These are phyloP conservation scores for Phytophthora aleatoria DNA, from an alignment of 352 stramenopile species.

Conservation along the genomic window DNA sequence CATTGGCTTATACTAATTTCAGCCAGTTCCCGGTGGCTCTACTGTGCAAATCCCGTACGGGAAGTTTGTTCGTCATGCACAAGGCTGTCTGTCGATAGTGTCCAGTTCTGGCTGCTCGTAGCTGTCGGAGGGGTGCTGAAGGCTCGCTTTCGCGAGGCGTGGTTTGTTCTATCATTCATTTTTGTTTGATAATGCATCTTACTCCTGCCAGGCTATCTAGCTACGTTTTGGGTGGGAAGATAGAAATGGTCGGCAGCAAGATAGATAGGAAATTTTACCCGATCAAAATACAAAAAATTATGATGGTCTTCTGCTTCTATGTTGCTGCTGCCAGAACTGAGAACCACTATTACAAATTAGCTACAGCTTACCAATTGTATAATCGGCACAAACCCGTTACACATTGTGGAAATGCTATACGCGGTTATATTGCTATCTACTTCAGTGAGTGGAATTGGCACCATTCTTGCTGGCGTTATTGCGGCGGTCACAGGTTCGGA, in stretches of 20 bases:
- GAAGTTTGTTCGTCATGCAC: background rate
- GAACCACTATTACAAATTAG: background rate
- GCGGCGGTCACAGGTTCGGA: too few relatives aligned
- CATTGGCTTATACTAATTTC: too few relatives aligned
- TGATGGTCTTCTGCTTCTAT: background rate
- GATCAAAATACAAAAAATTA: background rate
- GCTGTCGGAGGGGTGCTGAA: background rate
- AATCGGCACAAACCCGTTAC: too few relatives aligned
- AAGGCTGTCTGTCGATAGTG: background rate
- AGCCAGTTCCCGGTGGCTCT: too few relatives aligned
- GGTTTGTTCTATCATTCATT: background rate
- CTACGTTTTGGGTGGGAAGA: background rate
- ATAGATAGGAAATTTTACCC: background rate
- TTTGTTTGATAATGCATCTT: too few relatives aligned
- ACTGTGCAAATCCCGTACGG: too few relatives aligned
- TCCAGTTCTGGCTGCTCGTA: background rate
- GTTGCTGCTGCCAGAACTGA: background rate
- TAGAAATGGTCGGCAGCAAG: background rate
- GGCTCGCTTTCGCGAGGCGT: background rate
- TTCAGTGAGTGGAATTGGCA: too few relatives aligned
- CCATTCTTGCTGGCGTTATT: too few relatives aligned
- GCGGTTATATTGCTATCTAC: too few relatives aligned
- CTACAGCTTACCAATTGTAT: too few relatives aligned
- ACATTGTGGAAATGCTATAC: too few relatives aligned
- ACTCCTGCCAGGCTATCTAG: background rate